Evolutionary conservation across 345 rosid species (phyloP).

Genomic region (Salix exigua): DNA sequence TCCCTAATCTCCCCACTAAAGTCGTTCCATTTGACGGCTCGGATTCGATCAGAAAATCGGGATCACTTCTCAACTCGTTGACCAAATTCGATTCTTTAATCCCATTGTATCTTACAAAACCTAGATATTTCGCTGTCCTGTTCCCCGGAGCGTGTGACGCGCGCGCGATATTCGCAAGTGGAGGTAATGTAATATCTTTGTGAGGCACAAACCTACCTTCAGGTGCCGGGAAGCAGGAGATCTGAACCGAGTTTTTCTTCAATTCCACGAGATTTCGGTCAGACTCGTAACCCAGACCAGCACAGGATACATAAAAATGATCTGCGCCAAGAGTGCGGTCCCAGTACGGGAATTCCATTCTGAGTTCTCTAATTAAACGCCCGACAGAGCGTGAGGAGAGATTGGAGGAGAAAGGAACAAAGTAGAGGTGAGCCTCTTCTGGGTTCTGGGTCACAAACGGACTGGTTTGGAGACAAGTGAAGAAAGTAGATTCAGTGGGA

Average conservation of each 20-base stretch:
- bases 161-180: slow-evolving; percentile 10
- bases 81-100: slow-evolving; percentile 23
- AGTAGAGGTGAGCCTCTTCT: slow-evolving; percentile 50
- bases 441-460: slow-evolving; percentile 40
- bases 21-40: slow-evolving; percentile 41
- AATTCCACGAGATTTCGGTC: slow-evolving; percentile 53
- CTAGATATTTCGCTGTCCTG: slow-evolving; percentile 18
- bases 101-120: slow-evolving; percentile 30
- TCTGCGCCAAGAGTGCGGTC: slow-evolving; percentile 67
- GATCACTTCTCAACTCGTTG: slow-evolving; percentile 25
- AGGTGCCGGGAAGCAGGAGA: slow-evolving; percentile 50
- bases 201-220: slow-evolving; percentile 45
- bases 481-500: slow-evolving; percentile 38
- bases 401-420: slow-evolving; percentile 42
- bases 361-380: slow-evolving; percentile 29
- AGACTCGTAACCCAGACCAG: slow-evolving; percentile 35
- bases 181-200: slow-evolving; percentile 54
- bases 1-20: slow-evolving; percentile 19
- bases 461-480: slow-evolving; percentile 41
- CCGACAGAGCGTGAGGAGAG: slow-evolving; percentile 35
- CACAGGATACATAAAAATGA: slow-evolving; percentile 44
- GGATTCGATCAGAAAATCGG: slow-evolving; percentile 42
- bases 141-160: slow-evolving; percentile 7
- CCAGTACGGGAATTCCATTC: slow-evolving; percentile 48
- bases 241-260: slow-evolving; percentile 60